Evolutionary conservation across 116 monocot species (phyloP), one percentile per base, ranked within the genome.

Genomic region (Zostera marina): DNA sequence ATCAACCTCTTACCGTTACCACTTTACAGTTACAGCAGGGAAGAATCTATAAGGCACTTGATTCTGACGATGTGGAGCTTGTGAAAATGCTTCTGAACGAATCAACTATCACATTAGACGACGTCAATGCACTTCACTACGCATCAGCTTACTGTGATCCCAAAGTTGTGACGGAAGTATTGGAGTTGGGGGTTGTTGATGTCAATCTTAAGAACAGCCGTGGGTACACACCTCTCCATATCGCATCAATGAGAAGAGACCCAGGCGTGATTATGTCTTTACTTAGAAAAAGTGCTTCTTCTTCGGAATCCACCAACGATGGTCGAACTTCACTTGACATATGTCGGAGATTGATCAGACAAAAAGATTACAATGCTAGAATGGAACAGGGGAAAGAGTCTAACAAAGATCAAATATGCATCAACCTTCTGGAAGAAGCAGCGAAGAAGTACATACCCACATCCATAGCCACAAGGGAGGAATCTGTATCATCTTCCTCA

Each of bases 51-150:
- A 77, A 72, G 61, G 96, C 96, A 3, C 71, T 96, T 11, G 96
- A 96, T 67, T 83, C 73, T 42, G 96, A 96, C 71, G 96, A 96
- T 71, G 76, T 89, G 47, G 85, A 89, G 56, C 85, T 96, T 63
- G 89, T 96, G 46, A 89, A 82, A 64, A 67, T 96, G 71, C 89
- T 96, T 22, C 70, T 96, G 45, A 68, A 53, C 20, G 96, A 96
- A 72, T 89, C 96, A 6, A 41, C 70, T 8, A 63, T 89, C 48
- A 82, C 80, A 11, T 64, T 96, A 12, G 96, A 96, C 64, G 74
- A 85, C 62, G 89, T 85, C 19, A 65, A 73, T 66, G 96, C 85
- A 41, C 67, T 96, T 20, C 96, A 96, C 52, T 86, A 96, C 63
- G 83, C 96, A 14, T 76, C 66, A 53, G 75, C 89, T 38, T 96